Base-by-base conservation (phyloP, 2,329 filamentous ascomycete genomes). In the Aspergillus sp. region DNA sequence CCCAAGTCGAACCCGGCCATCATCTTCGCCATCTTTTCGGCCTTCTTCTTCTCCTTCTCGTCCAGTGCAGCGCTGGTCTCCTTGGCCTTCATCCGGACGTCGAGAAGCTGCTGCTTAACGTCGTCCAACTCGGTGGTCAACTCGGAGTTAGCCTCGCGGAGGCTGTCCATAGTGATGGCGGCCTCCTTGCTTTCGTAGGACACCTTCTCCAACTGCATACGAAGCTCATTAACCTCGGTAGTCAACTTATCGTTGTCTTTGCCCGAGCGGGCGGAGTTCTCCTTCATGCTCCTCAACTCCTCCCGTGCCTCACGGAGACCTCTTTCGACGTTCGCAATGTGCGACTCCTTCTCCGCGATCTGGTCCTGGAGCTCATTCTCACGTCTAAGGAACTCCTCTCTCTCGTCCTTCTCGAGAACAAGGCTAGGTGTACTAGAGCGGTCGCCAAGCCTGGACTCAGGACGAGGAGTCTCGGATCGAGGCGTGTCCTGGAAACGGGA, bases 1-100 rank as follows among this genome's bases (percentile, higher is more conserved):
- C 92, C 94, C 36, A 99, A 86, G 72, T 99, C 94, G 70, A 99
- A 98, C 3, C 94, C 92, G 61, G 95, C 95, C 94, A 99, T 97
- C 95, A 99, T 99, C 84, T 97, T 91, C 47, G 95, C 95, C 95
- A 99, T 99, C 79, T 96, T 95, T 80, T 99, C 95, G 0, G 93
- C 92, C 84, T 99, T 99, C 81, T 92, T 93, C 83, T 92, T 94
- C 79, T 98, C 96, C 84, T 99, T 99, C 79, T 98, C 95, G 69
- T 98, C 94, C 19, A 96, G 81, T 15, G 92, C 89, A 8, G 92
- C 92, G 48, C 87, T 92, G 1, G 91, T 94, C 79, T 98, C 95
- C 80, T 95, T 96, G 59, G 94, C 92, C 68, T 88, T 95, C 91
- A 98, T 97, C 81, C 94, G 94, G 50, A 95, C 92, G 75, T 98